Conservation (phyloP, 805 yeast genomes). For the Lipomyces sp. region DNA sequence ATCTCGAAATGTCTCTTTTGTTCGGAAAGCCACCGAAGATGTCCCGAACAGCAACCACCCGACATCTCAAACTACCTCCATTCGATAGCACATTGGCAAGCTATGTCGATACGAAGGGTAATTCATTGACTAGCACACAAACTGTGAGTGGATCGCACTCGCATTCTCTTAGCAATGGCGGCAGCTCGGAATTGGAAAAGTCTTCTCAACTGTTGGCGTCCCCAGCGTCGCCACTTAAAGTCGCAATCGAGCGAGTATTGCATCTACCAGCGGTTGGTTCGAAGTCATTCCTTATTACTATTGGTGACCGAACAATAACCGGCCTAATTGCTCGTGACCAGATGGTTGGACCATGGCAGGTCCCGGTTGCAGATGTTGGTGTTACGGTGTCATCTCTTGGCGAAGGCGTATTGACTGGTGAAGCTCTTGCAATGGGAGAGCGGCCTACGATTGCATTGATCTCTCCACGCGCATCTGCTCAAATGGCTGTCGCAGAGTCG, state of each 20-base stretch:
- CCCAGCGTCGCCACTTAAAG: conserved; percentile 34
- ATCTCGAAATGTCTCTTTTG: conserved; percentile 89
- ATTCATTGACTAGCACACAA: not conserved
- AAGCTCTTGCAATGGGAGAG: conserved; percentile 97
- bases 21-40: conserved; percentile 98
- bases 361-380: conserved; percentile 97
- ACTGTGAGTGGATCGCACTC: not conserved
- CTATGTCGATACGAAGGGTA: conserved; percentile 34
- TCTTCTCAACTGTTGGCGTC: conserved; percentile 12
- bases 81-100: conserved; percentile 44
- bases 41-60: conserved; percentile 74
- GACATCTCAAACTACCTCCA: conserved; percentile 54
- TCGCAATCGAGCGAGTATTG: conserved; percentile 80
- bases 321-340: conserved; percentile 97
- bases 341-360: conserved; percentile 99
- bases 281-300: conserved; percentile 91
- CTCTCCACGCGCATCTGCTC: conserved; percentile 87
- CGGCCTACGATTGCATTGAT: conserved; percentile 88
- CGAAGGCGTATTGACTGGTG: conserved; percentile 81
- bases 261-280: conserved; percentile 94
- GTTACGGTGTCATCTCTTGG: conserved; percentile 92
- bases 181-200: conserved; percentile 15
- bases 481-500: conserved; percentile 95
- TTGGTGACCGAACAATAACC: conserved; percentile 97
- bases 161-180: conserved; percentile 11